These are phyloP conservation scores for Peronosclerospora sorghi DNA, from an alignment of 352 stramenopile genomes.

Conservation along the genomic window DNA sequence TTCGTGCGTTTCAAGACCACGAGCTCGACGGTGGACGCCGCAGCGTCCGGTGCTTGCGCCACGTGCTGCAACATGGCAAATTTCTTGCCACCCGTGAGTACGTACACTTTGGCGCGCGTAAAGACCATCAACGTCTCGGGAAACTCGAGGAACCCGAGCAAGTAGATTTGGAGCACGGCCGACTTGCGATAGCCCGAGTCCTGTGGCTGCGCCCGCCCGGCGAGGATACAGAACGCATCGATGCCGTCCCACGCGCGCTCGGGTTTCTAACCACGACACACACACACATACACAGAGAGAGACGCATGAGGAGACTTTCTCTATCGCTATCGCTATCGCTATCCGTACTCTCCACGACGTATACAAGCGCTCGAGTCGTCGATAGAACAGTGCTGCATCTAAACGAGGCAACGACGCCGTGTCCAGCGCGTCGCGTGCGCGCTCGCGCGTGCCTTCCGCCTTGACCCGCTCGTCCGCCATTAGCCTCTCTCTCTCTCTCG, in stretches of 20 bases:
- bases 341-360: slow-evolving; percentile 43
- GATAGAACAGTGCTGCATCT: slow-evolving; percentile 67
- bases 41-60: slow-evolving; percentile 45
- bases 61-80: slow-evolving; percentile 79
- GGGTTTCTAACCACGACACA: slow-evolving; percentile 28
- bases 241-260: slow-evolving; percentile 37
- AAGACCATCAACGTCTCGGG: slow-evolving; percentile 89
- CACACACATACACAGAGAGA: background rate
- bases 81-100: slow-evolving; percentile 85
- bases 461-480: too few relatives aligned
- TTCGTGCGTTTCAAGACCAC: slow-evolving; percentile 83
- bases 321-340: too few relatives aligned
- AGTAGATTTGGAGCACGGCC: slow-evolving; percentile 82
- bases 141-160: slow-evolving; percentile 88
- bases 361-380: slow-evolving; percentile 68
- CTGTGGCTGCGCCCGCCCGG: slow-evolving; percentile 70
- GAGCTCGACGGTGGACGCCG: slow-evolving; percentile 58
- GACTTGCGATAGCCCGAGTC: slow-evolving; percentile 86
- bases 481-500: too few relatives aligned
- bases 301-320: too few relatives aligned
- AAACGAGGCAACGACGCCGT: slow-evolving; percentile 32
- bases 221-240: slow-evolving; percentile 77
- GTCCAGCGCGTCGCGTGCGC: too few relatives aligned
- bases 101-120: slow-evolving; percentile 65
- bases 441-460: slow-evolving; percentile 29